Base-by-base conservation (phyloP, 208 protist species). In the Crithidia mellificae region DNA sequence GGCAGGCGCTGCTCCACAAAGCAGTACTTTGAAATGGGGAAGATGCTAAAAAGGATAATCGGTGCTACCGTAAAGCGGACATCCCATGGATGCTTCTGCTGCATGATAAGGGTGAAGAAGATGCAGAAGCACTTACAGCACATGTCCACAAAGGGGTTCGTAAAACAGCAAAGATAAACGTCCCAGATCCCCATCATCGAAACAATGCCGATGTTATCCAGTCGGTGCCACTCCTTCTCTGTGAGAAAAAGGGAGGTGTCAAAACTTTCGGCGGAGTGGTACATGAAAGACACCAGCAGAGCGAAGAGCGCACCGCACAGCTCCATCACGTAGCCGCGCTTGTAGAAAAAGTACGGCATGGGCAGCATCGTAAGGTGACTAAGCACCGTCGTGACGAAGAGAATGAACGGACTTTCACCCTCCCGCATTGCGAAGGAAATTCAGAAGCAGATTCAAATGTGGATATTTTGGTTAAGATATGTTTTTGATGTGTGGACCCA, bases 1-100 rank as follows among this genome's bases (percentile, higher is more conserved):
- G 65, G 79, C 25, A 82, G 19, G 19, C 53, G 61, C 6, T 53
- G 57, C 6, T 77, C 50, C 2, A 83, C 54, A 2, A 92, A 44
- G 61, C 63, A 75, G 68, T 81, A 79, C 32, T 84, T 66, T 1
- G 80, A 57, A 19, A 91, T 34, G 2, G 90, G 90, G 24, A 92
- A 65, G 12, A 79, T 53, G 24, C 46, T 56, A 47, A 84, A 90
- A n/a, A 88, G 12, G 11, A 83, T 20, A 36, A 92, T 56, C 2
- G 90, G 87, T 0, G 63, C 11, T 0, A 85, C 41, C 17, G 87
- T 89, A 58, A 90, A 83, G 1, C 69, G 68, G 15, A 86, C 61
- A 47, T 93, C 77, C 81, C 84, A 95, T 24, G 87, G 87, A 57
- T 91, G 61, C 54, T 79, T 78, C 64, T 91, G 72, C 63, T 93